Conservation (phyloP, 169 alveolate species). For the Condylostoma magnum region DNA sequence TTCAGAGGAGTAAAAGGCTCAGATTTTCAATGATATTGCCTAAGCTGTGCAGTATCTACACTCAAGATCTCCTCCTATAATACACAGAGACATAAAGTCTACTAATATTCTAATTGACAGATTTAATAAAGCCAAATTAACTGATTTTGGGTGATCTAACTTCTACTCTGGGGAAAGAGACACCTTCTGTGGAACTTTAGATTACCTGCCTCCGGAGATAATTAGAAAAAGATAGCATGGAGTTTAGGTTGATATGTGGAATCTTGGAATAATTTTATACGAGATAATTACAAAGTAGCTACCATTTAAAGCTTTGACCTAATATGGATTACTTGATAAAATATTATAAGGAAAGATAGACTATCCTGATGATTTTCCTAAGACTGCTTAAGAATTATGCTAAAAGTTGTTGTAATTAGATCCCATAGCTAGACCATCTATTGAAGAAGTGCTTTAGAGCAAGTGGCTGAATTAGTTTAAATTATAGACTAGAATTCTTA, state of each 20-base stretch:
- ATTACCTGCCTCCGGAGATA: constrained; percentile 92
- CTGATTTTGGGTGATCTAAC: constrained; percentile 75
- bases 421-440: background rate
- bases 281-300: constrained; percentile 86
- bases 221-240: constrained; percentile 77
- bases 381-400: background rate
- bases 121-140: constrained; percentile 64
- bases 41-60: constrained; percentile 72
- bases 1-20: constrained; percentile 8
- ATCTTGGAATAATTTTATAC: constrained; percentile 85
- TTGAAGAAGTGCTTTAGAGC: background rate
- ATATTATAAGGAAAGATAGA: background rate
- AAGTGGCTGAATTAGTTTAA: background rate
- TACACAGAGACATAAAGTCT: constrained; percentile 75
- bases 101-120: constrained; percentile 69
- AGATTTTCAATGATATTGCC: constrained; percentile 42
- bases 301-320: constrained; percentile 82
- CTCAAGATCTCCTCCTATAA: constrained; percentile 62
- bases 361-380: constrained; percentile 12
- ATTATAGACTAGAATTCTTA: no score
- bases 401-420: background rate
- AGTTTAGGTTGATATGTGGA: constrained; percentile 86
- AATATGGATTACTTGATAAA: background rate
- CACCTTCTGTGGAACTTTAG: constrained; percentile 91
- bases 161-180: constrained; percentile 37